These are phyloP conservation scores for Mangifera indica DNA, from an alignment of 345 rosid species.

Conservation along the genomic window DNA sequence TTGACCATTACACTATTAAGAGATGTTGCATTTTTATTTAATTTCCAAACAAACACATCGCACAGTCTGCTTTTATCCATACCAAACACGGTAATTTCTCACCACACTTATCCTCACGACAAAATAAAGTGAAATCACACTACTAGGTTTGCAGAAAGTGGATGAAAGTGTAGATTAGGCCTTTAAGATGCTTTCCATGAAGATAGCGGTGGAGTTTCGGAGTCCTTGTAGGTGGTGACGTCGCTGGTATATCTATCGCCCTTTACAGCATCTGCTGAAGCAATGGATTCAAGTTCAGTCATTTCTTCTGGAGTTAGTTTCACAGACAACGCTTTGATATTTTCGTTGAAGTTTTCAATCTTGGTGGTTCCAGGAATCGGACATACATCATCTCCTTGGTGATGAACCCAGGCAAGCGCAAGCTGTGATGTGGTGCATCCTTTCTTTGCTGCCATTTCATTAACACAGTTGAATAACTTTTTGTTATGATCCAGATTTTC, in stretches of 20 bases:
- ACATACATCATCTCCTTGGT: constrained; percentile 57
- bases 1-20: too few relatives aligned
- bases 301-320: constrained; percentile 13
- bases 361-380: constrained; percentile 65
- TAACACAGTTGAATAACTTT: constrained; percentile 39
- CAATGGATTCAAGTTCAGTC: constrained; percentile 30
- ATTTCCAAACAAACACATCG: too few relatives aligned
- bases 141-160: too few relatives aligned
- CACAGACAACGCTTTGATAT: constrained; percentile 25
- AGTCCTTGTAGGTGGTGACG: constrained; percentile 3
- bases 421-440: constrained; percentile 38
- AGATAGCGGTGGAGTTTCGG: constrained; percentile 54
- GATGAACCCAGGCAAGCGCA: constrained; percentile 72
- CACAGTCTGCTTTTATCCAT: too few relatives aligned
- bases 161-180: neutral
- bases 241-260: constrained; percentile 22
- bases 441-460: constrained; percentile 44
- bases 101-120: neutral
- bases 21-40: too few relatives aligned
- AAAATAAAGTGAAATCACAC: neutral
- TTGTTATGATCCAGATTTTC: constrained; percentile 51
- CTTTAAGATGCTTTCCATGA: constrained; percentile 44
- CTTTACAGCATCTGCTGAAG: constrained; percentile 17
- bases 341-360: constrained; percentile 38
- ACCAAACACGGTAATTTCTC: too few relatives aligned